These are phyloP conservation scores for Heritiera littoralis DNA, from an alignment of 345 rosid genomes.

Conservation along the genomic window DNA sequence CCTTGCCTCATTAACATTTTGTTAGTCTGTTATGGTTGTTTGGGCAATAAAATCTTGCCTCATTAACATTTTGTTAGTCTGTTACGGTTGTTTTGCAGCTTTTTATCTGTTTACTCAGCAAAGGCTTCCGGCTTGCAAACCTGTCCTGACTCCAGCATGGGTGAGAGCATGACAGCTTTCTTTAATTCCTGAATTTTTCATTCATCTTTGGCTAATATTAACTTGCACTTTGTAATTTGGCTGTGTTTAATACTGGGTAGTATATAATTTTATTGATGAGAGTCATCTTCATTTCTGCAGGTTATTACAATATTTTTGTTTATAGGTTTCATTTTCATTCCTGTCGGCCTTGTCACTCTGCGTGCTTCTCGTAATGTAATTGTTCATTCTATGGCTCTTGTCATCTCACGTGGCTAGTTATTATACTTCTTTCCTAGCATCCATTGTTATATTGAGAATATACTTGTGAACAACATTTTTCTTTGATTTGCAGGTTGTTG, in stretches of 20 bases:
- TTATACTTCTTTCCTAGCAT: constrained; percentile 11
- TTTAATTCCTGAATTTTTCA: background rate
- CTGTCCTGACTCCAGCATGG: constrained; percentile 73
- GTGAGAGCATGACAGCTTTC: constrained; percentile 41
- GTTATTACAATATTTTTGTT: constrained; percentile 57
- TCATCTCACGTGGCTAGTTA: background rate
- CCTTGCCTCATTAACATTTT: background rate
- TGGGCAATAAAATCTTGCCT: background rate
- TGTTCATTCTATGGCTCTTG: constrained; percentile 16
- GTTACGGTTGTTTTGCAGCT: constrained; percentile 41
- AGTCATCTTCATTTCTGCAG: constrained; percentile 58
- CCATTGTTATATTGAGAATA: constrained; percentile 1
- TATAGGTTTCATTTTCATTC: constrained; percentile 58
- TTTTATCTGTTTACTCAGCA: constrained; percentile 69
- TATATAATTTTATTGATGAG: constrained; percentile 46
- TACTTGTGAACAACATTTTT: background rate
- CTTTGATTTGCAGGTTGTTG: constrained; percentile 60
- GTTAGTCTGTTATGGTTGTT: constrained; percentile 4
- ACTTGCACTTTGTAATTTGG: constrained; percentile 12
- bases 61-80: background rate
- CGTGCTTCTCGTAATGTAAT: constrained; percentile 66
- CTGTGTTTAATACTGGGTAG: constrained; percentile 45
- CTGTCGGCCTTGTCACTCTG: constrained; percentile 63
- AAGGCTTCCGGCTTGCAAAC: constrained; percentile 85
- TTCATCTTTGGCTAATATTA: constrained; percentile 9